Base-by-base conservation (phyloP, 148 eudicot genomes). In the Rhododendron ferrugineum region DNA sequence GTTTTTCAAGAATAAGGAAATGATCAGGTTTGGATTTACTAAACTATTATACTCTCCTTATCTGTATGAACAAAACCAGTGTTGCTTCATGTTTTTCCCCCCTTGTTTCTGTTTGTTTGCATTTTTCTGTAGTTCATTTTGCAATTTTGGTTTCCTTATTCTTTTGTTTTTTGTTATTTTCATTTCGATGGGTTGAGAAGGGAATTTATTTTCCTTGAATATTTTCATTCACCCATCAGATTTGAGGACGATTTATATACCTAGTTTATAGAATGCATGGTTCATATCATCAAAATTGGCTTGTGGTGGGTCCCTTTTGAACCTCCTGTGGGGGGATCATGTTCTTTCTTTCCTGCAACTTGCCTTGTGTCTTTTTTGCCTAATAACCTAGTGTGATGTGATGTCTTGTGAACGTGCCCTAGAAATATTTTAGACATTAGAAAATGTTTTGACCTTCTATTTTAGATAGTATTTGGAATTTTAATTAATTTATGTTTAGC, bases 1-100 rank as follows among this genome's bases (percentile, higher is more conserved):
- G 83, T 97, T 95, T 84, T 97, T 97, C 93, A 97, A 97, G 92
- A 94, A 97, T 86, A 97, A 97, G 90, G 98, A 95, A 87, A 91
- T 97, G 95, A 86, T 97, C 66, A 94, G 93, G 99, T 97, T 89
- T 72, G 97, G 77, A 52, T 73, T 22, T 68, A 11, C 1, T 52
- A 50, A 22, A 54, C 62, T 36, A 42, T 36, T 47, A 26, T 34
- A 23, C 58, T 79, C 22, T 80, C 16, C 52, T 78, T 11, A 7
- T 42, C n/a, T 23, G 42, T 62, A 14, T 58, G 68, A 20, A 76
- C 30, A 28, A n/a, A 44, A 10, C 66, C 66, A 64, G 18, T 83
- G 28, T 64, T 52, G n/a, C 52, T 13, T 79, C 36, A 14, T 70
- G 37, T 70, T 70, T 70, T 14, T 28, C 0, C 13, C 22, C 20